Percentiles rank a stretch among this genome's conserved stretches.
phyloP scores from a whole-genome alignment of 1,284 basidiomycete genomes.

The Tylopilus sp. region DNA sequence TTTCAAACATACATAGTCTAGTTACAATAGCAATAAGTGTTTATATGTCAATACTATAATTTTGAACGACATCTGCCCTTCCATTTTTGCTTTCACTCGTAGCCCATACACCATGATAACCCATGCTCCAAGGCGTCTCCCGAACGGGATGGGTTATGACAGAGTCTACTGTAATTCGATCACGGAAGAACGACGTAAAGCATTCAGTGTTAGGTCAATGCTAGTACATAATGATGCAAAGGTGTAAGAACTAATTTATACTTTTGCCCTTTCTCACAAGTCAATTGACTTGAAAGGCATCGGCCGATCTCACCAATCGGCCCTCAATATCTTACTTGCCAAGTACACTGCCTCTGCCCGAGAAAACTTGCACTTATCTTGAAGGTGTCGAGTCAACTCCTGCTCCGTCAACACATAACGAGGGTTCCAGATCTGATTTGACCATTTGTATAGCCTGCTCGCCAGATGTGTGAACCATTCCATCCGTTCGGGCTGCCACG shows the following conservation, averaged over 20 bases:
- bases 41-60: too few species aligned
- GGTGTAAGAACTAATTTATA: conserved; percentile 2
- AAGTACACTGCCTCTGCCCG: conserved; percentile 32
- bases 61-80: too few species aligned
- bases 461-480: conserved; percentile 39
- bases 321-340: conserved; percentile 34
- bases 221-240: conserved; percentile 19
- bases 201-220: not conserved
- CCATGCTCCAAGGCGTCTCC: too few species aligned
- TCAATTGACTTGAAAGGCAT: too few species aligned
- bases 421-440: conserved; percentile 22
- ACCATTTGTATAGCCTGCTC: conserved; percentile 31
- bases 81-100: too few species aligned
- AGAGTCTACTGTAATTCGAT: not conserved
- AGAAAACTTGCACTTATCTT: conserved; percentile 35
- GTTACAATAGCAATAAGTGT: too few species aligned
- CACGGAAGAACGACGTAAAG: conserved; percentile 8
- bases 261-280: conserved; percentile 3
- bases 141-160: too few species aligned
- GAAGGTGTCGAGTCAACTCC: conserved; percentile 34
- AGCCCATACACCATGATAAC: too few species aligned
- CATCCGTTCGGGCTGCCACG: conserved; percentile 38
- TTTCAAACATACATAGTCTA: too few species aligned
- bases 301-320: too few species aligned
- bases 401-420: conserved; percentile 27